Base-by-base conservation (phyloP, 441 rosid species). In the Erysimum cheiri region DNA sequence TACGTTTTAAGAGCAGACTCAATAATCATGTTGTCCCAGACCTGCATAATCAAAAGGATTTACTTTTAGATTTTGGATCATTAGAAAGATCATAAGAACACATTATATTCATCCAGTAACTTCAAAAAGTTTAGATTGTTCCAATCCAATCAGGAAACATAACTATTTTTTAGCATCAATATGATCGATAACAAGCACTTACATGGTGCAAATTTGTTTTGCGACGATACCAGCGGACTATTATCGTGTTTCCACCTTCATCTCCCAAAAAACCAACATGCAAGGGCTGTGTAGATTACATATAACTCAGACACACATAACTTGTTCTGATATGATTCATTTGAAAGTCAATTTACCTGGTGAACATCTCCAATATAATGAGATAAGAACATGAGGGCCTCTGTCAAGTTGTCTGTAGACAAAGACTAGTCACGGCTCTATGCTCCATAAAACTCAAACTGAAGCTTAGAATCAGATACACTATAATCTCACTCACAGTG, bases 131-230 rank as follows among this genome's bases (percentile, higher is more conserved):
- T 8, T 26, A 15, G 9, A 52, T 12, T 5, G 14, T 22, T 33
- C 17, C 43, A 17, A 47, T 17, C 41, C 15, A 37, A 39, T 58
- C 9, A 37, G 32, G 52, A 28, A 48, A 40, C 22, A 14, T 53
- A 41, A 17, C 13, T 6, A 11, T 24, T n/a, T 15, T 10, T 39
- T 5, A 66, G 67, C 13, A 52, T 15, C 56, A 41, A 22, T 31
- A 50, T 26, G 44, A 17, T 47, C 0, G 6, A 41, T 13, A 54
- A 47, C 48, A 67, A 64, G 61, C 44, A 65, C 96, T 84, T 78
- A 92, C 98, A 84, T 94, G 99, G 80, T 94, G 99, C 49, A 94
- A 83, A 78, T 94, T 94, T 71, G 98, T 60, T 81, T 88, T 94
- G 71, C 94, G 86, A 24, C 80, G 91, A 67, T 80, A 94, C 99